Evolutionary conservation across 768 basidiomycete species (phyloP).

Genomic region (Kwoniella dendrophila): DNA sequence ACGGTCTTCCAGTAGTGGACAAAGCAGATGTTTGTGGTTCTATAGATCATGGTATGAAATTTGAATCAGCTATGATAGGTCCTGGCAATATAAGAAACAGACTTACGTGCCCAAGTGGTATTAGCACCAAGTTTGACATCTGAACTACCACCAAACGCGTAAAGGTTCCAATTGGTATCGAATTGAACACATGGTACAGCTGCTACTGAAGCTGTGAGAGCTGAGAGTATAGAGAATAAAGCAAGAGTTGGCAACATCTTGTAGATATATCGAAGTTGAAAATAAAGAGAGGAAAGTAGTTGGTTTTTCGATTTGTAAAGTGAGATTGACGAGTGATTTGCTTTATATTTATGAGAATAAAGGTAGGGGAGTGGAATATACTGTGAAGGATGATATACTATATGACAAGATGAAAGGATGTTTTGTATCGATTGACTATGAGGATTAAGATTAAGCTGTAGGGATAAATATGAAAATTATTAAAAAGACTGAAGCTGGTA

Average conservation of each 20-base stretch:
- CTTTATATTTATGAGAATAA: not conserved
- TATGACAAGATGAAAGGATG: constrained; percentile 10
- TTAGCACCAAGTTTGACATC: constrained; percentile 80
- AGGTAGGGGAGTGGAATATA: not conserved
- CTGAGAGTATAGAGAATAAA: constrained; percentile 34
- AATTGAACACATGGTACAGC: constrained; percentile 71
- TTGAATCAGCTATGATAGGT: not conserved
- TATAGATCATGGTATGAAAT: not conserved
- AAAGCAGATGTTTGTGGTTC: constrained; percentile 68
- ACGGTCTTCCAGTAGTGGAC: constrained; percentile 77
- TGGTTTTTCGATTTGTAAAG: not conserved
- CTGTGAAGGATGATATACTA: no score
- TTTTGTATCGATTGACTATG: no score
- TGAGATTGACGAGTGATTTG: not conserved
- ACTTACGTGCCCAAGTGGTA: constrained; percentile 67
- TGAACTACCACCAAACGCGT: constrained; percentile 79
- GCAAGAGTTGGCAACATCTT: constrained; percentile 29
- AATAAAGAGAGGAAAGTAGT: not conserved
- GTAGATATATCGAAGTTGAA: not conserved
- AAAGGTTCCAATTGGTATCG: constrained; percentile 77
- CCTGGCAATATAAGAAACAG: not conserved
- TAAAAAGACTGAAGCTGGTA: not conserved
- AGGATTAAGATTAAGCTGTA: not conserved
- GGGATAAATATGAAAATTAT: not conserved
- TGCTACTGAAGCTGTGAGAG: constrained; percentile 33